phyloP scores from a whole-genome alignment of 331 rosid species.

The Acacia pycnantha region DNA sequence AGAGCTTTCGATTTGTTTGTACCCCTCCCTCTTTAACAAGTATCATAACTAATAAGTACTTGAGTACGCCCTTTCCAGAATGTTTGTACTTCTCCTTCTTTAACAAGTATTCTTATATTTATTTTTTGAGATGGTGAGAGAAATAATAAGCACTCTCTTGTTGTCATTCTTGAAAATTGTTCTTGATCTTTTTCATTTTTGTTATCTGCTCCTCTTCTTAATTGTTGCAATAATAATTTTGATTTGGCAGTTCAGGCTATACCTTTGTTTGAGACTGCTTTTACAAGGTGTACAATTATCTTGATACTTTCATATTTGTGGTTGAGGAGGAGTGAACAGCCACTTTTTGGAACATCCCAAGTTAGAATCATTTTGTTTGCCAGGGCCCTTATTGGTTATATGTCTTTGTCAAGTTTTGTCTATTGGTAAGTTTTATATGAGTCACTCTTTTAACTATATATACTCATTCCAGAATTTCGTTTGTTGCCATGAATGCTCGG shows the following conservation, averaged over 20 bases:
- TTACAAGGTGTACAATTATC: slow-evolving; percentile 65
- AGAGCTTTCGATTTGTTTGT: neutral
- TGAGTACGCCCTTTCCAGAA: neutral
- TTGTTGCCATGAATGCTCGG: neutral
- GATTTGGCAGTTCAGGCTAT: slow-evolving; percentile 75
- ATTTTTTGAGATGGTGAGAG: neutral
- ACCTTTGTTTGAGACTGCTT: slow-evolving; percentile 82
- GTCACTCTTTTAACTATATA: neutral
- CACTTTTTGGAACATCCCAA: slow-evolving; percentile 51
- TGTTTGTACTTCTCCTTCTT: neutral
- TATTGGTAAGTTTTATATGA: slow-evolving; percentile 58
- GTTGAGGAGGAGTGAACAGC: slow-evolving; percentile 72
- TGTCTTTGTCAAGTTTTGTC: slow-evolving; percentile 70
- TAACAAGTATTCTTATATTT: neutral
- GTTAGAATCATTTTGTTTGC: slow-evolving; percentile 62
- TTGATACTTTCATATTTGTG: slow-evolving; percentile 65
- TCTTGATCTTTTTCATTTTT: slow-evolving; percentile 26
- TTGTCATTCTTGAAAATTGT: neutral
- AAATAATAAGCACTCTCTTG: neutral
- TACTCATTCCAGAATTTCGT: neutral
- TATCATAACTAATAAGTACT: neutral
- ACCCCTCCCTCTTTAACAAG: neutral
- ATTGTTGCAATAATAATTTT: slow-evolving; percentile 34
- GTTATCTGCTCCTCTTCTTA: slow-evolving; percentile 5
- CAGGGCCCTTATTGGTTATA: slow-evolving; percentile 68